Evolutionary conservation across 805 yeast species (phyloP), one percentile per base, ranked within the genome.

Genomic region (Candida gorgasii): DNA sequence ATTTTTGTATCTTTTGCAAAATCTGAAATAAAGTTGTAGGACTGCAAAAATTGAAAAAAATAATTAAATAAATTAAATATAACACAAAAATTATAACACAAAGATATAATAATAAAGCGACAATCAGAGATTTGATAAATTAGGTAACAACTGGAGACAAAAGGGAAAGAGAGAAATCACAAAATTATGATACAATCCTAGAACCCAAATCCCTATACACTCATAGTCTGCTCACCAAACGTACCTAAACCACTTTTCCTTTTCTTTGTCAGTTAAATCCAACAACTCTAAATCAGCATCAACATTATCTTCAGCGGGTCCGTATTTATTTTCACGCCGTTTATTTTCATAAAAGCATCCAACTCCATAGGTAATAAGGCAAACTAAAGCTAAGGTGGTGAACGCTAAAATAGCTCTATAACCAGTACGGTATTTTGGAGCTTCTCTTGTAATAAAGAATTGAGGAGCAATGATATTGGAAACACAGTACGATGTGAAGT

Each of bases 201-300:
- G n/a, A n/a, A n/a, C n/a, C n/a, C n/a, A n/a, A n/a, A n/a, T n/a
- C n/a, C n/a, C n/a, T n/a, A n/a, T n/a, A n/a, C n/a, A n/a, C n/a
- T n/a, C n/a, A n/a, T n/a, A n/a, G n/a, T n/a, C n/a, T n/a, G n/a
- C n/a, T 36, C 42, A 47, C 51, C 51, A 47, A 14, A 38, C 48
- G 24, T 47, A 47, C 36, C 51, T 42, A 41, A 47, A 47, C 46
- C 46, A 47, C 29, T 67, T 72, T 40, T 64, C 69, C 51, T 82
- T 82, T 54, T 81, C 76, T 13, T 69, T 65, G 54, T 82, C 87
- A 1, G 87, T 80, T 51, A 75, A 52, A 58, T 82, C 88, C 51
- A 70, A 58, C 53, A 32, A 33, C 39, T 47, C 51, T n/a, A 77
- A 73, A 49, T 75, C 69, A 45, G 65, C 69, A 52, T 67, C 70